phyloP scores from a whole-genome alignment of 2,329 filamentous ascomycete genomes.

The Venturia oleaginea region DNA sequence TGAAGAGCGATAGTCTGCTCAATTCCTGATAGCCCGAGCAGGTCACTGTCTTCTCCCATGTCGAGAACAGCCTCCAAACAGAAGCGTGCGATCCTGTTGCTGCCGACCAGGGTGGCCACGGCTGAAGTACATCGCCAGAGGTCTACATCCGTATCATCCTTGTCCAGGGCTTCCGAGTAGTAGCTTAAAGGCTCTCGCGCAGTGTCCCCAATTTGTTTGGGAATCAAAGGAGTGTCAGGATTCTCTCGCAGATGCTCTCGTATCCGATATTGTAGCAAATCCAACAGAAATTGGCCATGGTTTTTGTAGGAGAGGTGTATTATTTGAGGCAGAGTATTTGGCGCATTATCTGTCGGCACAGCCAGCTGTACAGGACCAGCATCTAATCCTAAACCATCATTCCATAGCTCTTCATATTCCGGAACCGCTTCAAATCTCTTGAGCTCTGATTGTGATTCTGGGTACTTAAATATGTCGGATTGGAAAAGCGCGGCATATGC shows the following conservation, averaged over 20 bases:
- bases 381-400: constrained; percentile 17
- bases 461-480: constrained; percentile 90
- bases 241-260: constrained; percentile 26
- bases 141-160: constrained; percentile 55
- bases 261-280: constrained; percentile 51
- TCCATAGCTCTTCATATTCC: constrained; percentile 30
- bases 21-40: constrained; percentile 48
- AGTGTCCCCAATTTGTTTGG: constrained; percentile 24
- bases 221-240: constrained; percentile 19
- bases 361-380: constrained; percentile 39
- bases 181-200: constrained; percentile 38
- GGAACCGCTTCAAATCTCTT: constrained; percentile 53
- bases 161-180: constrained; percentile 54
- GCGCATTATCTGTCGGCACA: constrained; percentile 61
- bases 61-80: constrained; percentile 56
- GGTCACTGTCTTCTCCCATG: constrained; percentile 47
- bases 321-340: constrained; percentile 77
- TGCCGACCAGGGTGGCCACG: constrained; percentile 48
- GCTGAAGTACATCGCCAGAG: constrained; percentile 54
- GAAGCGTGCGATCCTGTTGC: constrained; percentile 49
- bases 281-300: constrained; percentile 83
- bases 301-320: constrained; percentile 94
- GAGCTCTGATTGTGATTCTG: constrained; percentile 78
- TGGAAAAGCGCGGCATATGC: constrained; percentile 81
- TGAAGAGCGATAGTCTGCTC: constrained; percentile 47